Percentiles rank a stretch among this genome's conserved stretches.
These are phyloP conservation scores for Silene latifolia DNA, from an alignment of 148 eudicot species.

Conservation along the genomic window DNA sequence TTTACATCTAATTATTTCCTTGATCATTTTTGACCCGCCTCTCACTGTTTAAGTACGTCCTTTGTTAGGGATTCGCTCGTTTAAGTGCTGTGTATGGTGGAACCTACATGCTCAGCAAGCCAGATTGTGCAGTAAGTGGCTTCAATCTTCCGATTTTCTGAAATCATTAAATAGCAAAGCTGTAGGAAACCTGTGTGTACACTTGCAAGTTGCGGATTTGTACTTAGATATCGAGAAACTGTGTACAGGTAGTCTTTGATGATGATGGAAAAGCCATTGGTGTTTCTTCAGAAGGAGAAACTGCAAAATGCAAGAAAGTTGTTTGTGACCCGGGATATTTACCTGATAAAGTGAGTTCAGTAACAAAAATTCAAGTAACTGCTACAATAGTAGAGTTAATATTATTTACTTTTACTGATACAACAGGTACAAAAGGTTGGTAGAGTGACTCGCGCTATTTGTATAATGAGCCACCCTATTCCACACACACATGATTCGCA, in stretches of 20 bases:
- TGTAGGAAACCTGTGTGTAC: not conserved
- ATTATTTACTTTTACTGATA: not conserved
- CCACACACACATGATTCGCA: constrained; percentile 85
- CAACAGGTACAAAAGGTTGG: constrained; percentile 82
- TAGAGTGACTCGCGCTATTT: constrained; percentile 88
- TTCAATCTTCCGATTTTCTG: not conserved
- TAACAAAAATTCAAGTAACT: no score
- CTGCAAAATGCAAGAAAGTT: constrained; percentile 94
- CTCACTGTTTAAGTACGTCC: not conserved
- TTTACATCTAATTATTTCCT: not conserved
- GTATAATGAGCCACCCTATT: constrained; percentile 93
- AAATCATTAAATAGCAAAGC: not conserved
- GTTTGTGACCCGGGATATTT: constrained; percentile 92
- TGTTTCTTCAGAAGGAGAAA: constrained; percentile 94
- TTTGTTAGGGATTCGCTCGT: constrained; percentile 75
- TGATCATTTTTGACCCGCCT: not conserved
- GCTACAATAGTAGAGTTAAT: no score
- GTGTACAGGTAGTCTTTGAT: constrained; percentile 89
- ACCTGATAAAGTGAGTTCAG: constrained; percentile 66
- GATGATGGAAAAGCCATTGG: constrained; percentile 67
- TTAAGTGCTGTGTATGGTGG: constrained; percentile 91
- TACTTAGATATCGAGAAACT: no score
- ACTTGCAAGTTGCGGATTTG: no score
- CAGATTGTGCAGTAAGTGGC: constrained; percentile 53
- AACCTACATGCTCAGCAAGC: constrained; percentile 87